Base-by-base conservation (phyloP, 139 green algal genomes). In the Edaphochlamys debaryana region DNA sequence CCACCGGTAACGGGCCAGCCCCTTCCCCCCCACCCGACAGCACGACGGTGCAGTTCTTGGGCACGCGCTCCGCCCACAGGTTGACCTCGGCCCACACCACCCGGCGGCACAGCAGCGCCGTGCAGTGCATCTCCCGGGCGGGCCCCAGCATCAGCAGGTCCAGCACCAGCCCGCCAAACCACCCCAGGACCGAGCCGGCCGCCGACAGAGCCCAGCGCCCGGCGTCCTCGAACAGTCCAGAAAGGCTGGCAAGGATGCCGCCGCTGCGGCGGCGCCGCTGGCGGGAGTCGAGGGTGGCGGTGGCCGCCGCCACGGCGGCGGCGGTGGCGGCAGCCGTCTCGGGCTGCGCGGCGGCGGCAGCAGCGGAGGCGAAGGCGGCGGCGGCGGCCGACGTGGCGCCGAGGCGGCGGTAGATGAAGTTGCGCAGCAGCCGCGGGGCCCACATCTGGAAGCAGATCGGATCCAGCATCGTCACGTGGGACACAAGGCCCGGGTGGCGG, bases 381-480 rank as follows among this genome's bases (percentile, higher is more conserved):
- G 69, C 69, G 0, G 40, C 54, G n/a, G 52, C 67, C 0, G 25
- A 50, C 1, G 79, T n/a, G 29, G 67, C 36, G 22, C 50, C 69
- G 7, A 79, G 38, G 6, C 64, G 82, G 7, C 82, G 50, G 52
- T 87, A 87, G 8, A 87, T 78, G 54, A 87, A 87, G 74, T 87
- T 87, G 15, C 67, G 40, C 9, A 87, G 40, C 54, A 87, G 67
- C 36, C 67, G 58, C 1, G 82, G 82, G 23, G 50, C 19, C 67
- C 69, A 84, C 82, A 87, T 87, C 15, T 84, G 67, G 74, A 87
- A 84, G 54, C 74, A 84, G 56, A 87, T 68, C n/a, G 82, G 82
- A 37, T 87, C 82, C 66, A 83, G 64, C 54, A 87, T 66, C n/a
- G 58, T 73, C 9, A 75, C 63, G 41, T 82, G 76, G 17, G 1